These are phyloP conservation scores for Suillus plorans DNA, from an alignment of 768 basidiomycete species.

Conservation along the genomic window DNA sequence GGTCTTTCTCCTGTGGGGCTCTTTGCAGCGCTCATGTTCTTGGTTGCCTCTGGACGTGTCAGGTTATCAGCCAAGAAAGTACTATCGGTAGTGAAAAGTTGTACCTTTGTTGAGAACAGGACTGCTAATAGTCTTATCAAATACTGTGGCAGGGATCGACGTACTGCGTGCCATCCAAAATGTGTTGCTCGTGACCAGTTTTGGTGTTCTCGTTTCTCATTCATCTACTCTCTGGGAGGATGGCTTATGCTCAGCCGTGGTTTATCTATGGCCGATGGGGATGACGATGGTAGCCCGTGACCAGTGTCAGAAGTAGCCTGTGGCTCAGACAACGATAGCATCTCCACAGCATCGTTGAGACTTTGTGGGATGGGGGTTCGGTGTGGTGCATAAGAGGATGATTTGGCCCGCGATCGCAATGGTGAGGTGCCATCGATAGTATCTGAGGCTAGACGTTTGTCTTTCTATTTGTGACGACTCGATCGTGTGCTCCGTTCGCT, in stretches of 20 bases:
- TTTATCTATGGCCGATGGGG: slow-evolving; percentile 23
- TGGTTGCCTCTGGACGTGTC: slow-evolving; percentile 51
- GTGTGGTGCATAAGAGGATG: slow-evolving; percentile 54
- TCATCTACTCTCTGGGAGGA: slow-evolving; percentile 20
- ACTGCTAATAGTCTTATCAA: slow-evolving; percentile 64
- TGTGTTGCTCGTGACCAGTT: slow-evolving; percentile 36
- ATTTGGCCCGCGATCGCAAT: slow-evolving; percentile 51
- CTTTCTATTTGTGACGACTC: slow-evolving; percentile 37
- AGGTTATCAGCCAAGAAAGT: neutral
- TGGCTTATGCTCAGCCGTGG: slow-evolving; percentile 32
- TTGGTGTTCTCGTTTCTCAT: slow-evolving; percentile 42
- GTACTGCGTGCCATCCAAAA: slow-evolving; percentile 34
- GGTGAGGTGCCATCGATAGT: slow-evolving; percentile 35
- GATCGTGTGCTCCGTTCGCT: slow-evolving; percentile 19
- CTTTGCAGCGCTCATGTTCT: slow-evolving; percentile 76
- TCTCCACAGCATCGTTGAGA: slow-evolving; percentile 68
- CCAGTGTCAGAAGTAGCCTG: slow-evolving; percentile 30
- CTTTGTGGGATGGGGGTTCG: slow-evolving; percentile 65
- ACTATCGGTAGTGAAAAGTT: slow-evolving; percentile 15
- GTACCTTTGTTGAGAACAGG: slow-evolving; percentile 72
- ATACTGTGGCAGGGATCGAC: slow-evolving; percentile 44
- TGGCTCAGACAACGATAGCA: slow-evolving; percentile 41
- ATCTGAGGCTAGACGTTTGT: slow-evolving; percentile 32
- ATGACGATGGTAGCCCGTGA: slow-evolving; percentile 14
- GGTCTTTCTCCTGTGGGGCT: slow-evolving; percentile 60